phyloP scores from a whole-genome alignment of 768 basidiomycete genomes.

The Peribolospora kevripleyi region DNA sequence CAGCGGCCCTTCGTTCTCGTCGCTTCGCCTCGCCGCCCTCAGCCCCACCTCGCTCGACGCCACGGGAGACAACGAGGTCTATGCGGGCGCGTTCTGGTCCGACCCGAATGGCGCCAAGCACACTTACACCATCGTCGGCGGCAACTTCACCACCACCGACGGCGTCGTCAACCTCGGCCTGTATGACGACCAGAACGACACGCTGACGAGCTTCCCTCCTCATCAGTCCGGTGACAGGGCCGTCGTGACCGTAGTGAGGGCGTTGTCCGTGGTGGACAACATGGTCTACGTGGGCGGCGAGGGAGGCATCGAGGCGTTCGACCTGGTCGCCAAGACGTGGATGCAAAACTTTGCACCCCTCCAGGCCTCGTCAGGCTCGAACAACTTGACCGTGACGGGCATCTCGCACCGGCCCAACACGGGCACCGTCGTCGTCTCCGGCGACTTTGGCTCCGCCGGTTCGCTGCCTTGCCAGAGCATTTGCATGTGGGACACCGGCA shows the following conservation, averaged over 20 bases:
- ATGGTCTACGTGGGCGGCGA: slow-evolving; percentile 53
- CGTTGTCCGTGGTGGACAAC: slow-evolving; percentile 47
- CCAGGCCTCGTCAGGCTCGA: background rate
- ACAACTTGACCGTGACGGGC: slow-evolving; percentile 19
- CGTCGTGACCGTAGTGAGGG: slow-evolving; percentile 46
- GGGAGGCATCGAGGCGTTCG: too few species aligned
- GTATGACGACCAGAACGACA: slow-evolving; percentile 35
- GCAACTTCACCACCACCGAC: slow-evolving; percentile 44
- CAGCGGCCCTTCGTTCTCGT: too few species aligned
- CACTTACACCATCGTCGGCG: slow-evolving; percentile 53
- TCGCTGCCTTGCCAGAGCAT: slow-evolving; percentile 47
- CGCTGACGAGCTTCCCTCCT: slow-evolving; percentile 28
- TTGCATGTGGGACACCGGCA: slow-evolving; percentile 43
- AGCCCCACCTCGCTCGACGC: slow-evolving; percentile 30
- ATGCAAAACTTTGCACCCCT: background rate
- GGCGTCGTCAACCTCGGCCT: slow-evolving; percentile 27
- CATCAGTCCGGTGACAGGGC: slow-evolving; percentile 25
- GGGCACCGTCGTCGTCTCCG: slow-evolving; percentile 52
- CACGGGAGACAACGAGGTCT: slow-evolving; percentile 33
- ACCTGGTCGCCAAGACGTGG: too few species aligned
- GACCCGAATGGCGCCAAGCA: slow-evolving; percentile 27
- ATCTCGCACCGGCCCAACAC: slow-evolving; percentile 39
- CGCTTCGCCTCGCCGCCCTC: slow-evolving; percentile 25
- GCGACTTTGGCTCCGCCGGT: slow-evolving; percentile 63
- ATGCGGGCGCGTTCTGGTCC: slow-evolving; percentile 64